Base-by-base conservation (phyloP, 2,329 filamentous ascomycete species). In the Rhynchosporium graminicola region DNA sequence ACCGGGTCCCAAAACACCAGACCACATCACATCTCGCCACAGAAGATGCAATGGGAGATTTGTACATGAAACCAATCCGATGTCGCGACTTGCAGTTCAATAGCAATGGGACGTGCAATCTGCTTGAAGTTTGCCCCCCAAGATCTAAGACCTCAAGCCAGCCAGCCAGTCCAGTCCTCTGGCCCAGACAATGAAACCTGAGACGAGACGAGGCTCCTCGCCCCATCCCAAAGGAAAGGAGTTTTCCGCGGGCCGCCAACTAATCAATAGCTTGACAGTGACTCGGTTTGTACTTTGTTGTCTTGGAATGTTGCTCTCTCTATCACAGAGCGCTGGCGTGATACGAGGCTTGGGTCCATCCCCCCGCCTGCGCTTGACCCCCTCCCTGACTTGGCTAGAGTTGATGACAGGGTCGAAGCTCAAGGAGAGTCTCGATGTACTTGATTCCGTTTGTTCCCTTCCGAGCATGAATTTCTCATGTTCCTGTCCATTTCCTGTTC, bases 321-420 rank as follows among this genome's bases (percentile, higher is more conserved):
- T 29, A 54, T 42, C 38, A 42, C 29, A 28, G 46, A 45, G 20
- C 43, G 43, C 33, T 45, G 52, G 29, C 31, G 36, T 43, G 47
- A 12, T 8, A 13, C 31, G 20, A 51, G 8, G 45, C 31, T 28
- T 40, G 45, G 15, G 38, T 9, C 57, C 33, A 43, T 51, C 28
- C 26, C 15, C 36, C 9, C 43, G 20, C 33, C 33, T 8, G n/a
- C 50, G 33, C 57, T 33, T n/a, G 38, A 26, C 36, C 40, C 38
- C 26, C 10, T 12, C 38, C 26, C 10, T 12, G 43, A 29, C 31
- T 42, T 48, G 58, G 20, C 38, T 29, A 51, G 20, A 20, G 10
- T 45, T 20, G 56, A 33, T 46, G 42, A 57, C 52, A 40, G 54
- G 46, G 45, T 33, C 40, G 36, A 36, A 20, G 54, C 45, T 52